Evolutionary conservation across 805 yeast species (phyloP).

Genomic region (Clavispora fructus): DNA sequence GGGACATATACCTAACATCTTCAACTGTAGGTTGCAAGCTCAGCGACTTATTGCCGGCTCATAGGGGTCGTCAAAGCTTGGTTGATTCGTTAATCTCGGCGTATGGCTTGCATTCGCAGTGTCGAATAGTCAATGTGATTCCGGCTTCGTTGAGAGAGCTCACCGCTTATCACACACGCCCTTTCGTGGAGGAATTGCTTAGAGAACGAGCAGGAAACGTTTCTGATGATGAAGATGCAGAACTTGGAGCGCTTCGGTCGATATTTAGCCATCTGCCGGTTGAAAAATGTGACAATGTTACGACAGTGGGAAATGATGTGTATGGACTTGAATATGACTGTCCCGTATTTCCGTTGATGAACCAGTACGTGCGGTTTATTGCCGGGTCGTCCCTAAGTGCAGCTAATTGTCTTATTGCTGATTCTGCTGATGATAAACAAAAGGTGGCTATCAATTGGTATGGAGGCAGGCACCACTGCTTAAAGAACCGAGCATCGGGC

Average conservation of each 20-base stretch:
- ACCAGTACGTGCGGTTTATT: constrained; percentile 41
- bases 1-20: constrained; percentile 19
- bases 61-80: constrained; percentile 44
- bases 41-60: constrained; percentile 48
- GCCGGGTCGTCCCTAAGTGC: constrained; percentile 58
- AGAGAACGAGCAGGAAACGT: constrained; percentile 10
- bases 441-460: constrained; percentile 61
- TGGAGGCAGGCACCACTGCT: constrained; percentile 76
- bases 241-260: constrained; percentile 1
- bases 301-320: constrained; percentile 11
- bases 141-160: constrained; percentile 35
- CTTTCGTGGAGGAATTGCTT: constrained; percentile 39
- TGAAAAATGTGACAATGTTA: background rate
- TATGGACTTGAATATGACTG: constrained; percentile 61
- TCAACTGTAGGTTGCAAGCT: constrained; percentile 14
- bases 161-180: constrained; percentile 43
- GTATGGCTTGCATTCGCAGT: constrained; percentile 27
- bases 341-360: constrained; percentile 51
- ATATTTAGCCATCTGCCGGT: background rate
- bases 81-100: constrained; percentile 39
- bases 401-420: constrained; percentile 22
- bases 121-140: constrained; percentile 20
- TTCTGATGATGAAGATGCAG: constrained; percentile 1
- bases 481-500: constrained; percentile 52
- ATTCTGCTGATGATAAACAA: background rate